Base-by-base conservation (phyloP, 2,329 filamentous ascomycete species). In the Sclerotinia trifoliorum region DNA sequence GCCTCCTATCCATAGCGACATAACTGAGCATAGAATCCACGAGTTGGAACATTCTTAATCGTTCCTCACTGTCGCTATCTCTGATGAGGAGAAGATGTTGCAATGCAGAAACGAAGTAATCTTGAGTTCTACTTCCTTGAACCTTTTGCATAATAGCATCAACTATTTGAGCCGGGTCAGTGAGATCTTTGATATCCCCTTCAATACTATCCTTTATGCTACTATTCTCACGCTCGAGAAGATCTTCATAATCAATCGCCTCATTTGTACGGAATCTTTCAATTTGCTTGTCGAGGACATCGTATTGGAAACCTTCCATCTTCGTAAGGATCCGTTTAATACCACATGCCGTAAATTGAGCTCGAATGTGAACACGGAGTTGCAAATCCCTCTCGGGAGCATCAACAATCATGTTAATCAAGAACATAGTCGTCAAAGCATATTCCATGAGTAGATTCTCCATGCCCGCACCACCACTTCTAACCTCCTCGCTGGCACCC, bases 381-480 rank as follows among this genome's bases (percentile, higher is more conserved):
- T 97, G 92, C 73, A 99, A 82, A 77, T 99, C 95, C 74, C 88
- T 86, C 77, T 96, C 91, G 0, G 94, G 91, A 3, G 93, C 92
- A 80, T 98, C 95, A 70, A 99, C 88, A 74, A 98, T 86, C 90
- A 96, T 96, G 81, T 98, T 99, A 83, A 98, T 88, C 76, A 99
- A 85, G 78, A 98, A 93, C 76, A 99, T 86, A 2, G 94, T 96
- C 46, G 94, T 92, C 61, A 98, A 92, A 51, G 94, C 94, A 77
- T 99, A 99, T 84, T 99, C 95, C 95, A 99, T 98, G 66, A 99
- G 85, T 76, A 97, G 83, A 80, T 98, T 98, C 85, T 99, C 95
- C 90, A 98, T 97, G 78, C 95, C 95, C 76, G 97, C 96, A 72
- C 95, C 95, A 72, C 95, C 95, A 75, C 92, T 97, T 74, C 95